A percentile compares a stretch with the other conserved stretches of the same genome.
Evolutionary conservation across 2,329 filamentous ascomycete genomes (phyloP).

Genomic region (Fonsecaea erecta): DNA sequence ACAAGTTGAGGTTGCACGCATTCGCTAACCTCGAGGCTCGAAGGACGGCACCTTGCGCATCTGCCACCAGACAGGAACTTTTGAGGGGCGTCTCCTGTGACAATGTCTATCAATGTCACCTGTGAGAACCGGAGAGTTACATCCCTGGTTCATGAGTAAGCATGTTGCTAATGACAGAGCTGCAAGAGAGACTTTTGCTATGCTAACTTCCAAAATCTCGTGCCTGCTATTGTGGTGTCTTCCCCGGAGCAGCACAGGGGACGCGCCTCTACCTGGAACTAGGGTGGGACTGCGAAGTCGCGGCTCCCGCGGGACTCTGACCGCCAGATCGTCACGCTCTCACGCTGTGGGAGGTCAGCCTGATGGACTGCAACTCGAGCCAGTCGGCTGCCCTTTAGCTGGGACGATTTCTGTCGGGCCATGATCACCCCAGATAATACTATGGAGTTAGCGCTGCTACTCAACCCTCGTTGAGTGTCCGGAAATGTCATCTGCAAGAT

Average conservation of each 20-base stretch:
- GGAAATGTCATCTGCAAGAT: too few relatives aligned
- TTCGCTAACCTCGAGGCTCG: background rate
- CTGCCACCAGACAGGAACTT: background rate
- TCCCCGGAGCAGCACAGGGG: background rate
- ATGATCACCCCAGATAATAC: background rate
- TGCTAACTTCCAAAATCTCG: background rate
- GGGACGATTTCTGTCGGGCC: background rate
- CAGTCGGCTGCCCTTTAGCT: background rate
- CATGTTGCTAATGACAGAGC: background rate
- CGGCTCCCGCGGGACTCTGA: background rate
- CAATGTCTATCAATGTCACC: background rate
- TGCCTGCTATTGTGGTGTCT: background rate
- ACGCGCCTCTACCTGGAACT: background rate
- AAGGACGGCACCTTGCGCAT: background rate
- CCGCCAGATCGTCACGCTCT: background rate
- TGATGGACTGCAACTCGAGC: background rate
- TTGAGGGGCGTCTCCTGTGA: background rate
- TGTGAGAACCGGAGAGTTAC: background rate
- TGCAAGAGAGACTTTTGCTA: background rate
- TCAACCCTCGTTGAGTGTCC: too few relatives aligned
- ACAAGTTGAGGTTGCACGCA: background rate
- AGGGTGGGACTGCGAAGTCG: background rate
- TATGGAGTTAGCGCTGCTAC: too few relatives aligned
- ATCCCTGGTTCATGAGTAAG: background rate
- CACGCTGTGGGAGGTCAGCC: background rate